Conservation (phyloP, 768 basidiomycete genomes). For the Boletus pseudo-olivaceus region DNA sequence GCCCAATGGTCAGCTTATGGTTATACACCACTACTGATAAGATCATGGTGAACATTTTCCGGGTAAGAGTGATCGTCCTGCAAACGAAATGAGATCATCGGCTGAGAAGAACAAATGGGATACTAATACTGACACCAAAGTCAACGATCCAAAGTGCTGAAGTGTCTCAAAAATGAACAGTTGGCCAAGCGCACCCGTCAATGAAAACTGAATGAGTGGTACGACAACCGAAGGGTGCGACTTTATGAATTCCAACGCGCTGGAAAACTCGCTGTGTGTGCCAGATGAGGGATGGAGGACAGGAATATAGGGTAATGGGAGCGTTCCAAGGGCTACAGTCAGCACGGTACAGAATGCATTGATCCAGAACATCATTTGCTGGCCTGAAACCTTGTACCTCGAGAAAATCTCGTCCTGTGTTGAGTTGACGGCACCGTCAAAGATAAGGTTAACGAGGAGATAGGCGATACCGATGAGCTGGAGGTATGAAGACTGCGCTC, state of each 20-base stretch:
- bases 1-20: slow-evolving; percentile 77
- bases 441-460: slow-evolving; percentile 78
- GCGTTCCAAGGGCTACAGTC: slow-evolving; percentile 62
- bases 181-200: slow-evolving; percentile 92
- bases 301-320: slow-evolving; percentile 79
- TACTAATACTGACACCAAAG: slow-evolving; percentile 65
- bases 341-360: slow-evolving; percentile 80
- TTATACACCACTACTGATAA: slow-evolving; percentile 91
- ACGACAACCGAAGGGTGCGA: slow-evolving; percentile 70
- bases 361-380: slow-evolving; percentile 99
- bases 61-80: slow-evolving; percentile 92
- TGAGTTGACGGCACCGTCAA: slow-evolving; percentile 93
- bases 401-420: slow-evolving; percentile 97
- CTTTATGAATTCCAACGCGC: slow-evolving; percentile 69
- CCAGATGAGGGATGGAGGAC: slow-evolving; percentile 69
- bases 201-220: slow-evolving; percentile 79
- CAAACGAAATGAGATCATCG: slow-evolving; percentile 3
- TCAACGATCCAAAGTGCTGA: slow-evolving; percentile 86
- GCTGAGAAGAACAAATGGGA: not conserved
- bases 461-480: slow-evolving; percentile 71
- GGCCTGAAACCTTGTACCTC: slow-evolving; percentile 69
- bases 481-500: slow-evolving; percentile 41
- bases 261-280: slow-evolving; percentile 58
- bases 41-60: slow-evolving; percentile 98
- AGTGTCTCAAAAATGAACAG: slow-evolving; percentile 97